Base-by-base conservation (phyloP, 2,329 filamentous ascomycete genomes). In the Xylariales sp. region DNA sequence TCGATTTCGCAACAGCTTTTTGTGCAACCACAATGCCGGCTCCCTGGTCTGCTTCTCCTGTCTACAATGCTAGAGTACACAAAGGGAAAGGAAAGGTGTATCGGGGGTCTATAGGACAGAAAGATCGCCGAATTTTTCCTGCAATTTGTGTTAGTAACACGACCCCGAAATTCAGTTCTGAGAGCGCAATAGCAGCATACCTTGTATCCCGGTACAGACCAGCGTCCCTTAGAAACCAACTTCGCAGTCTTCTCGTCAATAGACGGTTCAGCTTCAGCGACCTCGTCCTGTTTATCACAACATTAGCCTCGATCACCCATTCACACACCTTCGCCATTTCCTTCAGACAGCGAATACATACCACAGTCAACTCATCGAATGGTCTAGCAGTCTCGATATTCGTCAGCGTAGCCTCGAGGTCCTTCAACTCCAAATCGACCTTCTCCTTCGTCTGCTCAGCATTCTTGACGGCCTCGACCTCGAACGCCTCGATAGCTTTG, bases 41-140 rank as follows among this genome's bases (percentile, higher is more conserved):
- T 38, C 42, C 47, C 36, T 45, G 38, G 28, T 45, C 36, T 42
- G 24, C 67, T n/a, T n/a, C n/a, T n/a, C n/a, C 64, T 79, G 80
- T 82, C 76, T 82, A 82, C 76, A 82, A 77, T 78, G 75, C 77
- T 82, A 82, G 73, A 80, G 71, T 78, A 78, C 74, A 81, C 68
- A 72, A 74, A 70, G 64, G 69, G 66, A 72, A 72, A 55, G 61
- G 60, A 61, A 61, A 57, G 55, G 56, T 56, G 53, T 56, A 51
- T 49, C 46, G 51, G 47, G 49, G 42, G 50, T 79, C 81, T 95
- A 98, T 68, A 97, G 77, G 58, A 95, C 74, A 59, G 93, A 91
- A 59, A 97, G 83, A 68, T 97, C 90, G 76, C 93, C 93, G 71
- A 97, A 98, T 80, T 90, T 95, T 82, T 98, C 93, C 91, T 97